phyloP scores from a whole-genome alignment of 2,329 filamentous ascomycete genomes.

The Mycogone perniciosa region DNA sequence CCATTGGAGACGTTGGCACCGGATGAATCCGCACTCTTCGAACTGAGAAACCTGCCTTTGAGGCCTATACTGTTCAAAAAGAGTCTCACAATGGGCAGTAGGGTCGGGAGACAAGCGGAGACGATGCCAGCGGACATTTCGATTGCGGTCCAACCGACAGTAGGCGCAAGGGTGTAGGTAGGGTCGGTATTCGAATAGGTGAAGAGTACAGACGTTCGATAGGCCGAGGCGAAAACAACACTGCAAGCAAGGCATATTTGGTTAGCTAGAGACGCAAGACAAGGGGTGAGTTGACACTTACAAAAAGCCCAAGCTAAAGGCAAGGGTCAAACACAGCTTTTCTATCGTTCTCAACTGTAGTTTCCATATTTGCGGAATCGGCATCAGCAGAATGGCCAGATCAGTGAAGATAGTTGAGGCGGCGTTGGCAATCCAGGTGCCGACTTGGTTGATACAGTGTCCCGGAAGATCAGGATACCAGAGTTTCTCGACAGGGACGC shows the following conservation, averaged over 20 bases:
- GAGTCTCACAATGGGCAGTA: slow-evolving; percentile 37
- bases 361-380: slow-evolving; percentile 40
- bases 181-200: slow-evolving; percentile 35
- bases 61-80: slow-evolving; percentile 3
- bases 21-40: background rate
- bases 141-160: slow-evolving; percentile 39
- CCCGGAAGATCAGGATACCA: slow-evolving; percentile 42
- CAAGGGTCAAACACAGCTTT: slow-evolving; percentile 38
- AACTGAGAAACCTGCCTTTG: slow-evolving; percentile 3
- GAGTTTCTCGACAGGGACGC: slow-evolving; percentile 41
- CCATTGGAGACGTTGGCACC: slow-evolving; percentile 6
- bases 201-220: slow-evolving; percentile 42
- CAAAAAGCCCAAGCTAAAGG: slow-evolving; percentile 41
- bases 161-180: slow-evolving; percentile 39
- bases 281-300: slow-evolving; percentile 18
- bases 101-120: slow-evolving; percentile 47
- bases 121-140: slow-evolving; percentile 46
- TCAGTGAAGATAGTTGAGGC: slow-evolving; percentile 42
- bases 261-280: background rate
- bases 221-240: slow-evolving; percentile 43
- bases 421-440: slow-evolving; percentile 44
- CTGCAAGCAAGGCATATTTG: slow-evolving; percentile 17
- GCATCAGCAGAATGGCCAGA: slow-evolving; percentile 38
- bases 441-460: slow-evolving; percentile 43
- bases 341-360: slow-evolving; percentile 35